Evolutionary conservation across 805 yeast genomes (phyloP), one percentile per base, ranked within the genome.

Genomic region (Myxozyma udenii): DNA sequence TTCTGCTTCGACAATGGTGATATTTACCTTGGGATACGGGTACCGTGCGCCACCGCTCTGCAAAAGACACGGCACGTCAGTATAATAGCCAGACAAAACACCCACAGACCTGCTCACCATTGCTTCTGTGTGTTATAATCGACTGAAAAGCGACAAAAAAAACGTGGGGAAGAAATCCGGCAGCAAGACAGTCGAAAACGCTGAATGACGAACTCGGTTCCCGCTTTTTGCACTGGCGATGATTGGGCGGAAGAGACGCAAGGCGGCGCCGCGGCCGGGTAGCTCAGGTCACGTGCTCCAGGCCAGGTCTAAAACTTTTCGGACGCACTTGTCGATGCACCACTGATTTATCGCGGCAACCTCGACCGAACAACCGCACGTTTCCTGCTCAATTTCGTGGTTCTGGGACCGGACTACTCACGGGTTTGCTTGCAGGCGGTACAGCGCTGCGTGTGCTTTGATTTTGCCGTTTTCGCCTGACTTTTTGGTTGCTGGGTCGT

Each of bases 41-140:
- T 54, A 62, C 44, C 62, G 55, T 25, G 51, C 61, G 25, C 62
- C 62, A 35, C 65, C 64, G 41, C 62, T 55, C 63, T 60, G 35
- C 11, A 21, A 11, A 7, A 47, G 22, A 19, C 11, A 38, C 22
- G 21, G 11, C 23, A 12, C 42, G n/a, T 14, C 21, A 6, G 26
- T 38, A 4, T 18, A 6, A 21, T 19, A 9, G 26, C 24, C 41
- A 18, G 9, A 18, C 24, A 18, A 12, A 6, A 6, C 14, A 21
- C 23, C 24, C 23, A 4, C 4, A 38, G 4, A 14, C 4, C 5
- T 4, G 21, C 42, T 12, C 19, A 39, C 30, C 42, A 38, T 28
- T 28, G 33, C 14, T 28, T 28, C 33, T 28, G 14, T 28, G 9
- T 28, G 33, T 14, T n/a, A n/a, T n/a, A n/a, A n/a, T n/a, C n/a